phyloP scores from a whole-genome alignment of 2,329 filamentous ascomycete genomes.

The Stylonectria norvegica region DNA sequence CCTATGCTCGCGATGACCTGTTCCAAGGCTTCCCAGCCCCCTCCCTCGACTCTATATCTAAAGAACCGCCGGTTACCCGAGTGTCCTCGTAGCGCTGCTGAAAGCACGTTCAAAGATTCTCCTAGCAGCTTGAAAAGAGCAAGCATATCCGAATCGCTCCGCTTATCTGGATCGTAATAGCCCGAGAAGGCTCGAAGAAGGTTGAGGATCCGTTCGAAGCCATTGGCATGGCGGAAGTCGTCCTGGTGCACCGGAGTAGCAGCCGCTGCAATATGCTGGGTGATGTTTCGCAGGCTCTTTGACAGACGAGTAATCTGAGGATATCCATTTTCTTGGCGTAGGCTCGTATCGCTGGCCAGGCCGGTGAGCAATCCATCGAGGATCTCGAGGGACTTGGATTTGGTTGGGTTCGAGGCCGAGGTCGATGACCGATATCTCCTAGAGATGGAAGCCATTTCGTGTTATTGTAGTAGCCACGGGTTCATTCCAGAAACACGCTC shows the following conservation, averaged over 20 bases:
- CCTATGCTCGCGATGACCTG: conserved; percentile 67
- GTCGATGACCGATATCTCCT: conserved; percentile 64
- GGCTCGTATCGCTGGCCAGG: conserved; percentile 35
- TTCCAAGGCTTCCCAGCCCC: conserved; percentile 76
- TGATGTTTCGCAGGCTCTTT: conserved; percentile 60
- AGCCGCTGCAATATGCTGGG: conserved; percentile 56
- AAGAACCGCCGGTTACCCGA: conserved; percentile 88
- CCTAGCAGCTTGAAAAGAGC: conserved; percentile 68
- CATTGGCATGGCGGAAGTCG: conserved; percentile 75
- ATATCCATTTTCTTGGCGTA: conserved; percentile 39
- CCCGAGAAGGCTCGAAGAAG: conserved; percentile 69
- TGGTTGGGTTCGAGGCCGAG: conserved; percentile 54
- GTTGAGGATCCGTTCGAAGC: conserved; percentile 71
- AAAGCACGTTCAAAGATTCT: conserved; percentile 68
- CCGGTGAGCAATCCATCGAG: conserved; percentile 53
- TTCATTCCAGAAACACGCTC: conserved; percentile 28
- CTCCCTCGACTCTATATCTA: conserved; percentile 67
- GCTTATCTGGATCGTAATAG: conserved; percentile 68
- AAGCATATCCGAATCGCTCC: conserved; percentile 59
- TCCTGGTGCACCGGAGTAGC: conserved; percentile 60
- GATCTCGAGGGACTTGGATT: conserved; percentile 59
- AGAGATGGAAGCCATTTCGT: conserved; percentile 49
- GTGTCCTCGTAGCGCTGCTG: conserved; percentile 72
- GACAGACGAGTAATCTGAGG: conserved; percentile 48
- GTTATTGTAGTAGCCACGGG: conserved; percentile 14